These are phyloP conservation scores for Garcia nutans DNA, from an alignment of 345 rosid species.

Conservation along the genomic window DNA sequence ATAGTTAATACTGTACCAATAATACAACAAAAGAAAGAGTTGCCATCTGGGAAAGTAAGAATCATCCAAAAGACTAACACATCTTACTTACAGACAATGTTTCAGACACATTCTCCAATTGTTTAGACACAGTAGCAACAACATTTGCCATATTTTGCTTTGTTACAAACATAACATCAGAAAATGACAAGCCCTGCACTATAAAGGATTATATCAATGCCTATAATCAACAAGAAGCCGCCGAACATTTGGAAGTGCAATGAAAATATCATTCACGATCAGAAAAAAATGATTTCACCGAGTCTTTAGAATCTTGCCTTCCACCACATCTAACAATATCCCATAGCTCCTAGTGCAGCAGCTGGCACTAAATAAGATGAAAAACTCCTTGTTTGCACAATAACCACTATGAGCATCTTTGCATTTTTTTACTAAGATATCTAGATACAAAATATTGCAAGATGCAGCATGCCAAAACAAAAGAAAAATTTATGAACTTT, in stretches of 20 bases:
- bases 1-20: background rate
- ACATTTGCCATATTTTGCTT: constrained; percentile 87
- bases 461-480: background rate
- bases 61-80: background rate
- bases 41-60: background rate
- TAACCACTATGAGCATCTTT: background rate
- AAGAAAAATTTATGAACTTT: background rate
- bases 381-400: constrained; percentile 47
- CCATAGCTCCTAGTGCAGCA: constrained; percentile 92
- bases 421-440: background rate
- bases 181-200: constrained; percentile 80
- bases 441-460: background rate
- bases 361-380: constrained; percentile 87
- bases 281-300: constrained; percentile 2
- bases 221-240: constrained; percentile 1
- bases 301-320: constrained; percentile 48
- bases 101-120: constrained; percentile 72
- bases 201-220: constrained; percentile 1
- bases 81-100: constrained; percentile 62
- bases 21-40: constrained; percentile 14
- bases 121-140: constrained; percentile 70
- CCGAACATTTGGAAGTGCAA: constrained; percentile 11
- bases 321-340: constrained; percentile 97
- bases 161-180: constrained; percentile 88
- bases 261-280: background rate